Percentiles rank a stretch among this genome's conserved stretches.
phyloP scores from a whole-genome alignment of 2,329 filamentous ascomycete genomes.

The Fusarium anthophilum region DNA sequence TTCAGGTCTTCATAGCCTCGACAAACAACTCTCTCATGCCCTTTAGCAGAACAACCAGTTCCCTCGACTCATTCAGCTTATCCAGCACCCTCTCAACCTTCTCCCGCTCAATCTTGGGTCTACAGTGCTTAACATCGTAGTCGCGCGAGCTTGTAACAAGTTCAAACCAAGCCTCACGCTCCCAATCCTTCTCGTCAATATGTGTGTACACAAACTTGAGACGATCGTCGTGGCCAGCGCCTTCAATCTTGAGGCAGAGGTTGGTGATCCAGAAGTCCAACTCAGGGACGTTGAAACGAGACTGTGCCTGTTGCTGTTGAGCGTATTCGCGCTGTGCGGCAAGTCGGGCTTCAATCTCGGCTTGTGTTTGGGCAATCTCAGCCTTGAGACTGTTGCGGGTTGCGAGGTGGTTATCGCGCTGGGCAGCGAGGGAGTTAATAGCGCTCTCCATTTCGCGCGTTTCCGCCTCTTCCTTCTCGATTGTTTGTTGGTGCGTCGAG shows the following conservation, averaged over 20 bases:
- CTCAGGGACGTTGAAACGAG: conserved; percentile 90
- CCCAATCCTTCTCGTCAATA: conserved; percentile 87
- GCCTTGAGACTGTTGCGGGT: conserved; percentile 65
- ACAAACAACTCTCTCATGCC: conserved; percentile 84
- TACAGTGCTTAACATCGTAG: conserved; percentile 83
- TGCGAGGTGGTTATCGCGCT: conserved; percentile 69
- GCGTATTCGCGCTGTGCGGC: conserved; percentile 79
- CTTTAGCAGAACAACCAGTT: conserved; percentile 77
- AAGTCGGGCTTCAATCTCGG: conserved; percentile 73
- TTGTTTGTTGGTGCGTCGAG: conserved; percentile 74
- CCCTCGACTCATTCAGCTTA: conserved; percentile 81
- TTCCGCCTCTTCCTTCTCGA: conserved; percentile 81
- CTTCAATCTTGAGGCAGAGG: conserved; percentile 88
- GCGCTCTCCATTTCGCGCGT: conserved; percentile 76
- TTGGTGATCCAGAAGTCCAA: conserved; percentile 96
- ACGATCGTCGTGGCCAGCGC: conserved; percentile 82
- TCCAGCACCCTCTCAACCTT: conserved; percentile 81
- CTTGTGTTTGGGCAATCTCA: conserved; percentile 74
- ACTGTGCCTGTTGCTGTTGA: conserved; percentile 81
- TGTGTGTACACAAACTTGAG: conserved; percentile 92
- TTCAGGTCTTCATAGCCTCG: conserved; percentile 67
- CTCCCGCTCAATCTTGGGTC: conserved; percentile 83
- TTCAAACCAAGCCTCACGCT: conserved; percentile 93
- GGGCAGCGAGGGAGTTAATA: conserved; percentile 65
- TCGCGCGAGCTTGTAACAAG: conserved; percentile 82